phyloP scores from a whole-genome alignment of 1,139 yeast species.

The Saccharomyces hybrid region DNA sequence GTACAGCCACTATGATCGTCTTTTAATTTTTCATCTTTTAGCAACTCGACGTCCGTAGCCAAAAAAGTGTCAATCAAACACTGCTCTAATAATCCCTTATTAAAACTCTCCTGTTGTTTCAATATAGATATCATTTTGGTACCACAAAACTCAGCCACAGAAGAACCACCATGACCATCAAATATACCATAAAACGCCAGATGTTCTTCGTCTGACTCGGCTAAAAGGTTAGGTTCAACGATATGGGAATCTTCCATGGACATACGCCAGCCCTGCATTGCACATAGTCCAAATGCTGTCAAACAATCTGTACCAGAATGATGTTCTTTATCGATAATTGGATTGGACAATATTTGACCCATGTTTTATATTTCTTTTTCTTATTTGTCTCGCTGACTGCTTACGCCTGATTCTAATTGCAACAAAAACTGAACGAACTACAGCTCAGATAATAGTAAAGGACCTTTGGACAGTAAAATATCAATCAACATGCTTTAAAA shows the following conservation, averaged over 20 bases:
- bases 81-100: constrained; percentile 49
- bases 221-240: constrained; percentile 36
- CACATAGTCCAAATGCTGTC: constrained; percentile 76
- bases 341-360: constrained; percentile 77
- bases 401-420: background rate
- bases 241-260: constrained; percentile 93
- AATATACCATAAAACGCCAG: constrained; percentile 87
- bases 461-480: constrained; percentile 7
- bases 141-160: constrained; percentile 85
- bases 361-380: constrained; percentile 28
- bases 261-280: constrained; percentile 99
- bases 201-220: constrained; percentile 38
- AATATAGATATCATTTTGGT: constrained; percentile 65
- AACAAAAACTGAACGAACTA: background rate
- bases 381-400: background rate
- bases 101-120: constrained; percentile 51
- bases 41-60: constrained; percentile 74
- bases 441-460: background rate
- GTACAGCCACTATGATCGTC: constrained; percentile 95
- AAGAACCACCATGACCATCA: constrained; percentile 97
- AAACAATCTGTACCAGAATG: constrained; percentile 61
- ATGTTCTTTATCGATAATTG: constrained; percentile 62
- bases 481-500: background rate
- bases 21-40: constrained; percentile 50
- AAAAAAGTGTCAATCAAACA: constrained; percentile 82